These are phyloP conservation scores for Thelephora terrestris DNA, from an alignment of 1,284 basidiomycete species.

Conservation along the genomic window DNA sequence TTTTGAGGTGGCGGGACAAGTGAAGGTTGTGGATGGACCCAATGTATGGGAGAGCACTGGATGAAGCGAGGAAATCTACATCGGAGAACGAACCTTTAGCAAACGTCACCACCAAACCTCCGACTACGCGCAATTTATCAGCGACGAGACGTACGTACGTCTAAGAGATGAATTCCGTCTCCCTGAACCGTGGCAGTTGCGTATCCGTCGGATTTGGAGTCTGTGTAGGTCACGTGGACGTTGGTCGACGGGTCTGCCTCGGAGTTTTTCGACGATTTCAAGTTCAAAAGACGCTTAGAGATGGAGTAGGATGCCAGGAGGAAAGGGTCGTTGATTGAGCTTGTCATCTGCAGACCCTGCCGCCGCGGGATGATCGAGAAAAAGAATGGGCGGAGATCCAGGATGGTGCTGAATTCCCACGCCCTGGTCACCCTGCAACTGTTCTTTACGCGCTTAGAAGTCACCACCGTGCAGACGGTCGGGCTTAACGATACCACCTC, in stretches of 20 bases:
- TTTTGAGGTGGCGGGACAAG: conserved; percentile 44
- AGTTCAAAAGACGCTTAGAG: conserved; percentile 13
- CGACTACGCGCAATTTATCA: conserved; percentile 3
- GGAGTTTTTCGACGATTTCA: conserved; percentile 13
- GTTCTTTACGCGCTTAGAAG: too few species aligned
- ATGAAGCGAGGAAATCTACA: conserved; percentile 54
- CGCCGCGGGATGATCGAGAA: too few species aligned
- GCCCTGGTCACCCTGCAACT: too few species aligned
- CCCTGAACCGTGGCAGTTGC: conserved; percentile 56
- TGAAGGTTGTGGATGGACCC: conserved; percentile 51
- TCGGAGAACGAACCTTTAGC: background rate
- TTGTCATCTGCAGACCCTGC: conserved; percentile 25
- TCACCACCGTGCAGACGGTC: too few species aligned
- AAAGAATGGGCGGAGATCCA: too few species aligned
- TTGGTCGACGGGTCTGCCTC: conserved; percentile 30
- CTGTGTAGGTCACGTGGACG: conserved; percentile 12
- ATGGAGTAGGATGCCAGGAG: conserved; percentile 41
- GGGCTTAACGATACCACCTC: too few species aligned
- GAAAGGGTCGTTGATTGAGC: conserved; percentile 49
- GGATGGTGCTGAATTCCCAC: too few species aligned
- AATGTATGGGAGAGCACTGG: conserved; percentile 57
- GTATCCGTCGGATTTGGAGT: conserved; percentile 34
- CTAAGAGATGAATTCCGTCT: conserved; percentile 63
- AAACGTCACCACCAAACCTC: background rate
- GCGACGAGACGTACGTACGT: conserved; percentile 37